These are phyloP conservation scores for Talaromyces thailandensis DNA, from an alignment of 495 filamentous ascomycete species.

Conservation along the genomic window DNA sequence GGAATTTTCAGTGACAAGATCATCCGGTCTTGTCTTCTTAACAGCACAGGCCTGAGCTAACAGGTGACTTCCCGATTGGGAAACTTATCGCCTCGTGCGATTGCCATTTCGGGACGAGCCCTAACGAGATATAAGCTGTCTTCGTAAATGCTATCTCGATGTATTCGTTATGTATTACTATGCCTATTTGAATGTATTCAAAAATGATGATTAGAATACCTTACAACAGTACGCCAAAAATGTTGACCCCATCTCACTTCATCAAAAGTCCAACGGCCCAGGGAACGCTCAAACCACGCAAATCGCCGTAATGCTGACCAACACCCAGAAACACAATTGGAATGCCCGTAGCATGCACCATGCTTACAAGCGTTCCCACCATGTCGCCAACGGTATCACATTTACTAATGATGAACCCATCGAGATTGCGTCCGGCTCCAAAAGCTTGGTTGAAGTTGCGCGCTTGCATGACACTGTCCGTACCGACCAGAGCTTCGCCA, in stretches of 20 bases:
- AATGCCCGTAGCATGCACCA: constrained; percentile 94
- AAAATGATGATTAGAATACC: not conserved
- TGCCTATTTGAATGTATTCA: no score
- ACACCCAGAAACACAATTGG: constrained; percentile 91
- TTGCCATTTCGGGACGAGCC: not conserved
- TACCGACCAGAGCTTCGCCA: constrained; percentile 91
- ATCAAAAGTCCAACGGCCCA: constrained; percentile 83
- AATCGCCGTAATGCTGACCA: constrained; percentile 93
- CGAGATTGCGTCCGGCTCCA: constrained; percentile 66
- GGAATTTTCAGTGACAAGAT: no score
- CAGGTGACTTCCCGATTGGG: not conserved
- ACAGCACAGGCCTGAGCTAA: not conserved
- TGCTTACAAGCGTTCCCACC: constrained; percentile 93
- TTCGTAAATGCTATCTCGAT: no score
- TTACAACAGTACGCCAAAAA: not conserved
- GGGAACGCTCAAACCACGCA: constrained; percentile 84
- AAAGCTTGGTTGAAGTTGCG: constrained; percentile 92
- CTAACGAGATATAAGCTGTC: not conserved
- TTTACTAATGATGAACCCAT: constrained; percentile 97
- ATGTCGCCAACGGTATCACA: constrained; percentile 99
- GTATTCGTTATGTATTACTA: no score
- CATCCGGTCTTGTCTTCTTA: not conserved
- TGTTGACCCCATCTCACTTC: constrained; percentile 26
- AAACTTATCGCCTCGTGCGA: not conserved
- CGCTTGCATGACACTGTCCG: constrained; percentile 89